Evolutionary conservation across 768 basidiomycete genomes (phyloP), one percentile per base, ranked within the genome.

Genomic region (Termitomyces sp.): DNA sequence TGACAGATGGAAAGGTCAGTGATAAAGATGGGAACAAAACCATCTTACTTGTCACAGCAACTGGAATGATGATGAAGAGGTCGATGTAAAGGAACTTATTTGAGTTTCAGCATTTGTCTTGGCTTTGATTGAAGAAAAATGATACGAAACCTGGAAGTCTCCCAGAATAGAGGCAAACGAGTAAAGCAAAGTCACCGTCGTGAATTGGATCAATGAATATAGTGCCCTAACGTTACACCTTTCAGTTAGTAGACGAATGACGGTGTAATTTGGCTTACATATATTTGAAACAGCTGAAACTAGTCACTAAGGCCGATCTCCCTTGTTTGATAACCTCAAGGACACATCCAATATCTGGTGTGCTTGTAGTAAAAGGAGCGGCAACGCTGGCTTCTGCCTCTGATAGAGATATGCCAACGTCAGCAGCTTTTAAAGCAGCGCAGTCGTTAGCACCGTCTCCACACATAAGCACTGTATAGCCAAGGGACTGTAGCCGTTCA

Each of bases 231-330:
- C 65, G 40, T 32, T 20, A 54, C 3, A 56, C 45, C 49, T 57
- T 57, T 54, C 55, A 71, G 45, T 65, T 66, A 38, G 33, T 24
- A 24, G n/a, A 20, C 9, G 54, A 12, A 13, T 12, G 28, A 28
- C 11, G 39, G 9, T 11, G 18, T 15, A n/a, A 22, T 28, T 18
- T n/a, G 39, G 80, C 92, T 74, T 67, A 96, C 96, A 99, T 99
- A 70, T 98, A 99, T 75, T 99, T 99, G 87, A 99, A 99, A 77
- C 96, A 98, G 66, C 94, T 96, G 76, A 99, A 99, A 73, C 94
- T 96, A 1, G 97, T 98, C 57, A 97, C 96, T 57, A 99, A 79
- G 1, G 97, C 96, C 8, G 94, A 93, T 48, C 97, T 83, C 8
- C 97, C 97, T 71, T 99, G 96, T 69, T 90, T 94, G 78, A 99